These are phyloP conservation scores for Brassica nigra DNA, from an alignment of 345 rosid genomes.

Conservation along the genomic window DNA sequence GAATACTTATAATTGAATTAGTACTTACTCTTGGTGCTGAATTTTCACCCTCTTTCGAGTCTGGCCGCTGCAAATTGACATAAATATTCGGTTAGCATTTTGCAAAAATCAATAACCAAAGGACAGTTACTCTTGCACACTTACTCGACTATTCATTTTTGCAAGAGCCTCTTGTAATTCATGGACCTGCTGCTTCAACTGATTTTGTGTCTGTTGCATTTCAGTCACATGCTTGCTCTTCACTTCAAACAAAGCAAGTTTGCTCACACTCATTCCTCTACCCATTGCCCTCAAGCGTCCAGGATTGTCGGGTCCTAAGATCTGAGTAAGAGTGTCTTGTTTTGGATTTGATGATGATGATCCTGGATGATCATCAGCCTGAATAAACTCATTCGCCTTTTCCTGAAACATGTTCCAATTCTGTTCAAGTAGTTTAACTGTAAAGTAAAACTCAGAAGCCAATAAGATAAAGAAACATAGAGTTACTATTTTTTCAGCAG, in stretches of 20 bases:
- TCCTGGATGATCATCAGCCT: not conserved
- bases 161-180: not conserved
- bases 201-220: not conserved
- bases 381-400: not conserved
- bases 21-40: not conserved
- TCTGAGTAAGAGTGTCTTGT: not conserved
- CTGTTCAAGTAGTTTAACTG: not conserved
- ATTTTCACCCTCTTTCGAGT: not conserved
- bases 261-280: not conserved
- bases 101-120: not conserved
- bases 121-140: not conserved
- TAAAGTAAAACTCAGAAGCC: not conserved
- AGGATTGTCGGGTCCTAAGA: slow-evolving; percentile 9
- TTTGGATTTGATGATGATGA: not conserved
- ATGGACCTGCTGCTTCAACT: not conserved
- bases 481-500: not conserved
- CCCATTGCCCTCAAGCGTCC: not conserved
- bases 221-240: not conserved
- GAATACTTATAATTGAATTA: not conserved
- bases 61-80: not conserved
- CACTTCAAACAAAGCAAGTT: not conserved
- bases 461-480: not conserved
- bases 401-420: not conserved
- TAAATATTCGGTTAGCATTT: not conserved
- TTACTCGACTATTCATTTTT: not conserved